Evolutionary conservation across 441 rosid genomes (phyloP), one percentile per base, ranked within the genome.

Genomic region (Pelargonium australe): DNA sequence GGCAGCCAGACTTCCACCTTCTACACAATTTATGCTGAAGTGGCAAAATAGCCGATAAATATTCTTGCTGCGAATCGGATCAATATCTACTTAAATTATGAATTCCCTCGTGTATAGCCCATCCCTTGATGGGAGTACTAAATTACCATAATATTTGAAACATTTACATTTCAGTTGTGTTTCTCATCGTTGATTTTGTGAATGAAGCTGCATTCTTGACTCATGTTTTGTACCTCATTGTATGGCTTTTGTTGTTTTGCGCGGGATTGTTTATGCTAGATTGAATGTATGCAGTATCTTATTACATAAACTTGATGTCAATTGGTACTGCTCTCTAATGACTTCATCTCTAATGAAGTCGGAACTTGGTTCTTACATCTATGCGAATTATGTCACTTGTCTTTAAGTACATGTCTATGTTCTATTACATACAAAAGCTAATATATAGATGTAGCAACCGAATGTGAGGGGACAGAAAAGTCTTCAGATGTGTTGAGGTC

Each of bases 1-100:
- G 53, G 72, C 61, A 43, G 64, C 60, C 5, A 12, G 63, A 45
- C 6, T 41, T 69, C 55, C 55, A 53, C 64, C 43, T 5, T 63
- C 53, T 40, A 10, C 25, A 37, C 12, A 73, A 58, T 67, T 44
- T 41, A 57, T 49, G 43, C 28, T 8, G 7, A 65, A 58, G 69
- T 41, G 63, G 75, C 17, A 55, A 14, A 55, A 55, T 28, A 28
- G 34, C 34, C 4, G 34, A 28, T 28, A 45, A 45, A 45, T 45
- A 45, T 45, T 45, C 51, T 45, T 45, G 13, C 51, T 10, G 51
- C 13, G 11, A 45, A 45, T 45, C 51, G 16, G 16, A 28, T 28
- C 34, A 28, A 28, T 28, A 28, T 28, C 34, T 28, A 28, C 34
- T 51, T 51, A n/a, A 51, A 51, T 51, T n/a, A 51, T n/a, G 58